Conservation (phyloP, 495 filamentous ascomycete species). For the Hypoxylon lenormandii region DNA sequence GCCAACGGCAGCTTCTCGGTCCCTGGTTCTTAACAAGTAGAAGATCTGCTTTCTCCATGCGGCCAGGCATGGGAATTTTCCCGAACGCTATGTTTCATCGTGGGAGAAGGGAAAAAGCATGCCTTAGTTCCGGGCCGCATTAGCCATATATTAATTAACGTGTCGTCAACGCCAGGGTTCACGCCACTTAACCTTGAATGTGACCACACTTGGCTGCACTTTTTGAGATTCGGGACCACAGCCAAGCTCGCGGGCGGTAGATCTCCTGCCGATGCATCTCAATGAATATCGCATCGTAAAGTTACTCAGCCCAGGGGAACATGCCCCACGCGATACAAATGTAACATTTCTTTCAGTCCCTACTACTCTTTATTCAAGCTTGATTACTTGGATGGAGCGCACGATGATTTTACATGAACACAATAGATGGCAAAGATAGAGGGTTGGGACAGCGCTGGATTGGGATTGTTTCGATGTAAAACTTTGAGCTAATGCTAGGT, state of each 20-base stretch:
- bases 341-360: background rate
- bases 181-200: constrained; percentile 19
- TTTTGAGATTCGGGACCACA: constrained; percentile 7
- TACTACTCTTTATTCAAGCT: background rate
- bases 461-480: no score
- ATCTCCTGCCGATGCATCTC: constrained; percentile 6
- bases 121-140: constrained; percentile 43
- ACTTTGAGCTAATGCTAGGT: no score
- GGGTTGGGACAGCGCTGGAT: background rate
- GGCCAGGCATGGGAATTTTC: constrained; percentile 26
- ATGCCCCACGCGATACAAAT: background rate
- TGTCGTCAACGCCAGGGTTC: constrained; percentile 8
- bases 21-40: constrained; percentile 74
- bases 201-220: constrained; percentile 6
- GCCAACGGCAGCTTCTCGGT: constrained; percentile 76
- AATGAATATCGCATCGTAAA: background rate
- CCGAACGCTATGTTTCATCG: constrained; percentile 12
- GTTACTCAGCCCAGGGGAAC: background rate
- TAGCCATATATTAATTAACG: constrained; percentile 49
- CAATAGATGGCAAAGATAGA: no score
- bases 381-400: background rate
- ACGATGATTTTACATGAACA: background rate
- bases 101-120: constrained; percentile 17
- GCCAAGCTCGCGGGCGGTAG: constrained; percentile 16
- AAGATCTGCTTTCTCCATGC: constrained; percentile 31